Conservation (phyloP, 2,329 filamentous ascomycete genomes). For the Neospermospora avenae region DNA sequence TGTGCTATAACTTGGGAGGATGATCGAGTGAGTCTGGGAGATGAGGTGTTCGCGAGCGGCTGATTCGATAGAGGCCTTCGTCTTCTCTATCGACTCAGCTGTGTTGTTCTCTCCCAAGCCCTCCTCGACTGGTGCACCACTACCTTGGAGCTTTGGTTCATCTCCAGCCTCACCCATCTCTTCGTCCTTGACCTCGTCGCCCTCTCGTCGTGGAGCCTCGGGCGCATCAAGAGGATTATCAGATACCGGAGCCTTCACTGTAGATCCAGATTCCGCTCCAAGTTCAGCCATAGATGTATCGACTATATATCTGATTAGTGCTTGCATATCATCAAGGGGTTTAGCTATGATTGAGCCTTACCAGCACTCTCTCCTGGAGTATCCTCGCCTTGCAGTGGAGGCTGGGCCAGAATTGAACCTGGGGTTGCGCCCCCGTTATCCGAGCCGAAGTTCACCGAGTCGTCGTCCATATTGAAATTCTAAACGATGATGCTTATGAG, state of each 20-base stretch:
- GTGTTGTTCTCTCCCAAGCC: slow-evolving; percentile 41
- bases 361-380: slow-evolving; percentile 23
- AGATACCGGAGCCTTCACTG: slow-evolving; percentile 52
- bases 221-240: slow-evolving; percentile 70
- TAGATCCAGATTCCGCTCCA: slow-evolving; percentile 36
- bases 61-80: slow-evolving; percentile 78
- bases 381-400: slow-evolving; percentile 47
- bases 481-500: slow-evolving; percentile 22
- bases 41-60: slow-evolving; percentile 89
- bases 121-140: slow-evolving; percentile 38
- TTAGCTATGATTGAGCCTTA: slow-evolving; percentile 31
- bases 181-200: slow-evolving; percentile 65
- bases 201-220: slow-evolving; percentile 59
- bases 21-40: slow-evolving; percentile 90
- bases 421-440: slow-evolving; percentile 55
- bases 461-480: slow-evolving; percentile 53
- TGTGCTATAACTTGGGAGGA: slow-evolving; percentile 93
- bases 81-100: slow-evolving; percentile 57
- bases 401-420: slow-evolving; percentile 52
- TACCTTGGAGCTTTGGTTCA: slow-evolving; percentile 49
- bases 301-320: slow-evolving; percentile 31
- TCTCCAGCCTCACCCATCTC: slow-evolving; percentile 70
- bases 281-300: slow-evolving; percentile 64
- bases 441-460: slow-evolving; percentile 54
- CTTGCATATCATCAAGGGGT: background rate